A percentile compares a stretch with the other conserved stretches of the same genome.
These are phyloP conservation scores for Ophiostoma himal-ulmi DNA, from an alignment of 2,329 filamentous ascomycete species.

Conservation along the genomic window DNA sequence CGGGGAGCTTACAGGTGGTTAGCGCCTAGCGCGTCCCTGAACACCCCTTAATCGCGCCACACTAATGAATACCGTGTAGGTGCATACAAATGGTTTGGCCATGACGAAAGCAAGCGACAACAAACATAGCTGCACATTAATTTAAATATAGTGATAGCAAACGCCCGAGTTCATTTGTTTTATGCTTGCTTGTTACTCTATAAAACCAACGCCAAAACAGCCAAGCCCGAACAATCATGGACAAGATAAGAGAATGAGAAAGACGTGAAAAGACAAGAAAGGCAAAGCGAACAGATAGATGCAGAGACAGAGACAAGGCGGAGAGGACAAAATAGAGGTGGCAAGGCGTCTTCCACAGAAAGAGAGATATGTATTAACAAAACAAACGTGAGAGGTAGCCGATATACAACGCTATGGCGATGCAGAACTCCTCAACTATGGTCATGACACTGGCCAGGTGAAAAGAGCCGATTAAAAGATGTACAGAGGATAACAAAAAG, in stretches of 20 bases:
- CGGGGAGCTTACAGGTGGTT: slow-evolving; percentile 16
- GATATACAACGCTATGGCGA: background rate
- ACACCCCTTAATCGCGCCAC: slow-evolving; percentile 15
- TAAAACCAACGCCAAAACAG: background rate
- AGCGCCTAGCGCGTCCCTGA: slow-evolving; percentile 16
- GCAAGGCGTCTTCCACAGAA: background rate
- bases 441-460: background rate
- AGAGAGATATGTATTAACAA: background rate
- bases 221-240: too few species aligned
- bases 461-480: background rate
- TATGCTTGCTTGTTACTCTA: background rate
- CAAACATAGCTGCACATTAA: background rate
- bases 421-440: background rate
- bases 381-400: slow-evolving; percentile 5
- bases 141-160: background rate
- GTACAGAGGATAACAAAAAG: background rate
- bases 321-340: background rate
- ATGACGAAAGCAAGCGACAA: background rate
- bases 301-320: too few species aligned
- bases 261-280: background rate
- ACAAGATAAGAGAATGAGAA: background rate
- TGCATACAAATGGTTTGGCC: background rate
- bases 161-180: background rate
- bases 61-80: background rate
- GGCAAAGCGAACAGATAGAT: background rate